phyloP scores from a whole-genome alignment of 768 basidiomycete species.

The Leccinum boreale region DNA sequence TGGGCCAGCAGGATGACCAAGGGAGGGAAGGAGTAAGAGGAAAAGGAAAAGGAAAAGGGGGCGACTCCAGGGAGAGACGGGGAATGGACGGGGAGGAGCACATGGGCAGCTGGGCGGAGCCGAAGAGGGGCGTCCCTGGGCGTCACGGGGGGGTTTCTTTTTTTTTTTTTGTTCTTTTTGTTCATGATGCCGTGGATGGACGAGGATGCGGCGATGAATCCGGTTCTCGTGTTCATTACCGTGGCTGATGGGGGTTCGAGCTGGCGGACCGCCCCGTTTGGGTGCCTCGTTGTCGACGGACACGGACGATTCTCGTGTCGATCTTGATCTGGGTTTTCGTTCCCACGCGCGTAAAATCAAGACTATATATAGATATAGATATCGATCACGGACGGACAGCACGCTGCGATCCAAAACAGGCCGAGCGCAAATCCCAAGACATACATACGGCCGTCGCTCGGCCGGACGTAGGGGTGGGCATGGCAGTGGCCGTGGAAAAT shows the following conservation, averaged over 20 bases:
- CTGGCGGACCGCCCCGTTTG: not conserved
- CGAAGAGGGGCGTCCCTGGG: conserved; percentile 23
- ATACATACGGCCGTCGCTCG: not conserved
- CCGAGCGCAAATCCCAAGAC: conserved; percentile 20
- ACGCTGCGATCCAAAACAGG: conserved; percentile 25
- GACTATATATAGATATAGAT: conserved; percentile 1
- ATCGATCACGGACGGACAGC: not conserved
- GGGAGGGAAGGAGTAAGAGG: not conserved
- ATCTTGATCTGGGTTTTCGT: conserved; percentile 51
- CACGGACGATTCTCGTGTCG: conserved; percentile 39
- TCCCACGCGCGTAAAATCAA: conserved; percentile 44
- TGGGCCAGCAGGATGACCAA: not conserved
- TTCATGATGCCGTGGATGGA: not conserved
- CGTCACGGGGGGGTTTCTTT: conserved; percentile 27
- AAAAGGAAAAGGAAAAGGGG: not conserved
- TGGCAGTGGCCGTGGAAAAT: not conserved
- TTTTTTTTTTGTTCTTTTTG: conserved; percentile 45
- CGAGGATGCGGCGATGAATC: not conserved
- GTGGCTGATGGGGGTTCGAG: not conserved
- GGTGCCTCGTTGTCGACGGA: not conserved
- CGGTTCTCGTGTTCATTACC: conserved; percentile 26
- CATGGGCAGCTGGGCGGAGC: not conserved
- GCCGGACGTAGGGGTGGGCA: not conserved
- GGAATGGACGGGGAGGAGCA: not conserved
- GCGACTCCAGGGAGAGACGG: not conserved